Percentiles rank a stretch among this genome's conserved stretches.
Conservation (phyloP, 1,284 basidiomycete genomes). For the Pyrrhoderma lamaoense region DNA sequence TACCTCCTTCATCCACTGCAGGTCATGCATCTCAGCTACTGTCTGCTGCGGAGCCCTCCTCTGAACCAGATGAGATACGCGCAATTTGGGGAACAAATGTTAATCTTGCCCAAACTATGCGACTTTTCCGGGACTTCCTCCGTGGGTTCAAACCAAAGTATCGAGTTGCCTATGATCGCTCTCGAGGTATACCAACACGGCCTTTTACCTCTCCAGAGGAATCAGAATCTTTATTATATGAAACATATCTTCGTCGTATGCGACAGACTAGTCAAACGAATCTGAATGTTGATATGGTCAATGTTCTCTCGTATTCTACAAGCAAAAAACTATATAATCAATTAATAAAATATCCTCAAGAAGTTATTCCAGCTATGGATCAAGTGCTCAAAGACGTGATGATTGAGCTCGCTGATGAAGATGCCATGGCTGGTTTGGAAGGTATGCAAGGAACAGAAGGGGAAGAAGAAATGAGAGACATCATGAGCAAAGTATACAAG, state of each 20-base stretch:
- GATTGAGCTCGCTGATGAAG: constrained; percentile 74
- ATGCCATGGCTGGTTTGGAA: constrained; percentile 57
- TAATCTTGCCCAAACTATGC: constrained; percentile 86
- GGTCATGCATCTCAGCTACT: constrained; percentile 50
- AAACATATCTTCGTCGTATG: constrained; percentile 80
- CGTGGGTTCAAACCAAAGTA: constrained; percentile 94
- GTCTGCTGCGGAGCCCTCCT: constrained; percentile 42
- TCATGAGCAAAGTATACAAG: constrained; percentile 81
- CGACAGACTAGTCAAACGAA: constrained; percentile 87
- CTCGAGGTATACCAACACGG: constrained; percentile 49
- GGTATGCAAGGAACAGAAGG: constrained; percentile 67
- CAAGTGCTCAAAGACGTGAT: constrained; percentile 89
- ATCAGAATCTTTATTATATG: constrained; percentile 69
- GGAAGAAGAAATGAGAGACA: constrained; percentile 73
- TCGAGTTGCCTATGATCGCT: constrained; percentile 68
- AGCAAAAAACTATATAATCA: constrained; percentile 76
- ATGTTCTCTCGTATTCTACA: constrained; percentile 85
- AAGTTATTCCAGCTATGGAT: constrained; percentile 96
- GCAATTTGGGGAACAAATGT: constrained; percentile 98
- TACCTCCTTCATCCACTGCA: constrained; percentile 53
- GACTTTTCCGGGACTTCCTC: constrained; percentile 83
- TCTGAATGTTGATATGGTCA: constrained; percentile 86
- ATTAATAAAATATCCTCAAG: constrained; percentile 90
- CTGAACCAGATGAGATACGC: constrained; percentile 74
- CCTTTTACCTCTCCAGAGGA: constrained; percentile 55